These are phyloP conservation scores for Hymenoscyphus salicellus DNA, from an alignment of 2,329 filamentous ascomycete species.

Conservation along the genomic window DNA sequence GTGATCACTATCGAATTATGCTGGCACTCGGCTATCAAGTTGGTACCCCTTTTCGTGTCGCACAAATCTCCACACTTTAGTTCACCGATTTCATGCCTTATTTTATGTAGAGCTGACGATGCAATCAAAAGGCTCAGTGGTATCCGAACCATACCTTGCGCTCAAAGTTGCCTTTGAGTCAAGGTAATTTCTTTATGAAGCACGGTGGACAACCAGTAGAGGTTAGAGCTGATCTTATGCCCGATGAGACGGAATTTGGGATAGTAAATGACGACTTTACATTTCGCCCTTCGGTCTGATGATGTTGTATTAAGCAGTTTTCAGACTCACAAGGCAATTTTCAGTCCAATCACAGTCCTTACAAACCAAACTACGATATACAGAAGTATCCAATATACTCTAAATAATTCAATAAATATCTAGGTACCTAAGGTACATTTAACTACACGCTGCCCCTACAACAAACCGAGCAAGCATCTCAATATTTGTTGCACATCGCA, in stretches of 20 bases:
- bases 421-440: not conserved
- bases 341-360: not conserved
- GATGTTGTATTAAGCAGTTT: not conserved
- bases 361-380: too few relatives aligned
- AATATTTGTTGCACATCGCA: slow-evolving; percentile 23
- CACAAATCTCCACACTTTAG: not conserved
- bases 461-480: not conserved
- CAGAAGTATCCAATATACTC: too few relatives aligned
- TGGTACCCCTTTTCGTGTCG: slow-evolving; percentile 6
- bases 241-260: slow-evolving; percentile 28
- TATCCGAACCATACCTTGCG: slow-evolving; percentile 31
- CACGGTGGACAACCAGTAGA: slow-evolving; percentile 30
- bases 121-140: slow-evolving; percentile 31
- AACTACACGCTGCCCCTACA: not conserved
- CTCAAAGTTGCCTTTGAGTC: slow-evolving; percentile 28
- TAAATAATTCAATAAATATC: not conserved
- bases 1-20: slow-evolving; percentile 52
- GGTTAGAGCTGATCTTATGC: slow-evolving; percentile 29
- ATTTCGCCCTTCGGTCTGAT: slow-evolving; percentile 18
- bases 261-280: slow-evolving; percentile 30
- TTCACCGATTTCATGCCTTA: not conserved
- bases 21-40: slow-evolving; percentile 46
- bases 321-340: not conserved
- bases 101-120: not conserved
- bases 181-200: slow-evolving; percentile 33